Percentiles rank a stretch among this genome's conserved stretches.
phyloP scores from a whole-genome alignment of 2,329 filamentous ascomycete genomes.

The Xylariales sp. region DNA sequence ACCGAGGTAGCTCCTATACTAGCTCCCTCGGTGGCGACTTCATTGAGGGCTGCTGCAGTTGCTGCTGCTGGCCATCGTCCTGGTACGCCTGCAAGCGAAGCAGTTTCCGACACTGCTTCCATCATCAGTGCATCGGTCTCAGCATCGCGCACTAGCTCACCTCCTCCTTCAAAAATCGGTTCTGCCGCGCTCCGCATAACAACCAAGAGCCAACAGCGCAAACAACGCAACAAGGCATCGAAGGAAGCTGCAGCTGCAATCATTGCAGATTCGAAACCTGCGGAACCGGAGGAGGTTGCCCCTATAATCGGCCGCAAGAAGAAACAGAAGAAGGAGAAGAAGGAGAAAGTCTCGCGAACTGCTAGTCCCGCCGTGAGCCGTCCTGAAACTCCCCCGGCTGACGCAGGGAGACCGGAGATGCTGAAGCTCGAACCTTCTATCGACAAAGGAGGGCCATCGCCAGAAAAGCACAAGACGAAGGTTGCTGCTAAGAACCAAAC shows the following conservation, averaged over 20 bases:
- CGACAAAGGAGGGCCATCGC: conserved; percentile 13
- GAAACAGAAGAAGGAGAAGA: conserved; percentile 75
- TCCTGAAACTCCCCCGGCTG: conserved; percentile 24
- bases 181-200: conserved; percentile 64
- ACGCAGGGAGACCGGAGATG: conserved; percentile 22
- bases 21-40: conserved; percentile 21
- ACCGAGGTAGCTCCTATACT: conserved; percentile 45
- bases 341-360: conserved; percentile 43
- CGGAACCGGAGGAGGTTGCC: conserved; percentile 54
- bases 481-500: conserved; percentile 11
- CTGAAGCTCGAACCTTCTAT: conserved; percentile 17
- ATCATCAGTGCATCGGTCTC: conserved; percentile 68
- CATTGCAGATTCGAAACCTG: conserved; percentile 44
- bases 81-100: conserved; percentile 70
- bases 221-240: conserved; percentile 64
- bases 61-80: conserved; percentile 45
- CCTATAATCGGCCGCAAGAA: conserved; percentile 79
- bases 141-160: conserved; percentile 65
- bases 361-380: conserved; percentile 18
- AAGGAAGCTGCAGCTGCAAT: conserved; percentile 59
- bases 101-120: conserved; percentile 72
- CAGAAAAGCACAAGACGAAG: conserved; percentile 13
- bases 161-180: conserved; percentile 62
- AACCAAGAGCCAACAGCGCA: conserved; percentile 76
- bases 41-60: conserved; percentile 23